Evolutionary conservation across 2,329 filamentous ascomycete species (phyloP).

Genomic region (Phialophora chinensis): DNA sequence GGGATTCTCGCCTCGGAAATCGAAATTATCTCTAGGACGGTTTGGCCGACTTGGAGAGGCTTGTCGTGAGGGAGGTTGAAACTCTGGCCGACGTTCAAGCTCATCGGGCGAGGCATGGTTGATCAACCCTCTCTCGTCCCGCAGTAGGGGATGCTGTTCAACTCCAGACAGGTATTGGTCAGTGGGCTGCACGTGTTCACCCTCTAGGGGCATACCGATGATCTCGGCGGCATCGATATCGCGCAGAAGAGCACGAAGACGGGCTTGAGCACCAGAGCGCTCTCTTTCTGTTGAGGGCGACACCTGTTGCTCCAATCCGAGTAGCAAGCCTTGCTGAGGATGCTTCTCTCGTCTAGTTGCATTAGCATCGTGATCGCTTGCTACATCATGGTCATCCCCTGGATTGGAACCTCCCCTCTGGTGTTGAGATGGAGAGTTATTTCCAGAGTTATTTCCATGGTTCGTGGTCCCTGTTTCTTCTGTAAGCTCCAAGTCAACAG

Average conservation of each 20-base stretch:
- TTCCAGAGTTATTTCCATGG: background rate
- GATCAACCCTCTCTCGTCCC: background rate
- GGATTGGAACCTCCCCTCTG: background rate
- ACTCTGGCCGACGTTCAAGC: background rate
- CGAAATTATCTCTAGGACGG: background rate
- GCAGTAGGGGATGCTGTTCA: background rate
- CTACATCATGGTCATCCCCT: background rate
- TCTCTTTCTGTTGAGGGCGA: background rate
- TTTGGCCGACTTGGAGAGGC: background rate
- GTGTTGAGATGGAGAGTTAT: too few species aligned
- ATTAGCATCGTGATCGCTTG: background rate
- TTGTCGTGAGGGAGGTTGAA: background rate
- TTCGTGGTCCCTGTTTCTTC: background rate
- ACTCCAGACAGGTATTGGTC: background rate
- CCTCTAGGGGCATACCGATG: background rate
- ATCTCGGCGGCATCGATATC: background rate
- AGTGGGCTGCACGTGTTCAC: background rate
- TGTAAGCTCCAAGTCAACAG: background rate
- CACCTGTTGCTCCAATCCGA: background rate
- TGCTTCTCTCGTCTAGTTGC: background rate
- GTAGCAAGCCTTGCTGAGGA: background rate
- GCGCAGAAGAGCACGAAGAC: background rate
- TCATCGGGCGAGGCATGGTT: background rate
- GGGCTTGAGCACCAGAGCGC: background rate
- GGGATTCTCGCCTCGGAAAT: background rate